phyloP scores from a whole-genome alignment of 148 eudicot species.

The Persicaria tinctoria region DNA sequence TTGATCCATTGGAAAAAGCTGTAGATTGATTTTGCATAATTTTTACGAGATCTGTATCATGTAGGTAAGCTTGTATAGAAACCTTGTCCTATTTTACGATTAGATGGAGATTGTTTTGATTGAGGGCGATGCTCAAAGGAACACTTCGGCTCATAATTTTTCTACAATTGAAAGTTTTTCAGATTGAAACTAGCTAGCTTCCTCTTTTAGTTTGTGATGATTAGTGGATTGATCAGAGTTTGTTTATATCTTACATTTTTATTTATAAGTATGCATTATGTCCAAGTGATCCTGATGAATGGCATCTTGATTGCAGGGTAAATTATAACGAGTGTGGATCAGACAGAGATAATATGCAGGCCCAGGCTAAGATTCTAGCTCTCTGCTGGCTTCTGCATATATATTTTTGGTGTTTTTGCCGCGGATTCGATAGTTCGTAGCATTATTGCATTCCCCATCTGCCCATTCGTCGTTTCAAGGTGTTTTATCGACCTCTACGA shows the following conservation, averaged over 20 bases:
- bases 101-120: no score
- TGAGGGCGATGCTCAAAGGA: no score
- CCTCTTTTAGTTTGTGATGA: no score
- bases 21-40: not conserved
- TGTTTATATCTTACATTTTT: no score
- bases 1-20: not conserved
- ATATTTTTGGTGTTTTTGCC: not conserved
- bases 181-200: no score
- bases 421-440: not conserved
- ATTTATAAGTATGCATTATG: no score
- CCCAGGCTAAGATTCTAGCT: not conserved
- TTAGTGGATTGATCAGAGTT: no score
- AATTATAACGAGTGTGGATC: not conserved
- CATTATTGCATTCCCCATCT: not conserved
- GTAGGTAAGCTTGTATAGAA: no score
- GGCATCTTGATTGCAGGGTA: not conserved
- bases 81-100: no score
- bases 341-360: not conserved
- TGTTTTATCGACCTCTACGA: not conserved
- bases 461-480: not conserved
- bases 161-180: no score
- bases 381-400: slow-evolving; percentile 7
- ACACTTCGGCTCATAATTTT: no score
- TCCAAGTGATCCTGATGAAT: not conserved
- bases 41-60: not conserved